phyloP scores from a whole-genome alignment of 139 green algal species.

The Chlamydomonas sp. region DNA sequence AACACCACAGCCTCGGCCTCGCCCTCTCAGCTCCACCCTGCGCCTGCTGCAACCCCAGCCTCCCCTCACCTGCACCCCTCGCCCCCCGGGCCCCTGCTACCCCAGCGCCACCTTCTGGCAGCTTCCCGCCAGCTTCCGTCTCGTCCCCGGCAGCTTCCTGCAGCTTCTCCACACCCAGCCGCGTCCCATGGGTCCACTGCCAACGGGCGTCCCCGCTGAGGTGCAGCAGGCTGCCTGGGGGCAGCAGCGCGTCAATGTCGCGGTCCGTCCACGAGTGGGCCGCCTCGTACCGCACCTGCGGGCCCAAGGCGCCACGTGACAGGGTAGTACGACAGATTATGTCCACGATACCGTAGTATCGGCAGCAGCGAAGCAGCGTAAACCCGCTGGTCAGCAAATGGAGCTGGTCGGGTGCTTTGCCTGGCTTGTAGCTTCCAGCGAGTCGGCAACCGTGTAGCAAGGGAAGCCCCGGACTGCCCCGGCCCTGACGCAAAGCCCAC shows the following conservation, averaged over 20 bases:
- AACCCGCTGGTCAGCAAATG: no score
- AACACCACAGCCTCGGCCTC: conserved; percentile 9
- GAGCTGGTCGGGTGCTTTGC: no score
- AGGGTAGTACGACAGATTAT: background rate
- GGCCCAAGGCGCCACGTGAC: background rate
- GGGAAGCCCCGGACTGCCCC: no score
- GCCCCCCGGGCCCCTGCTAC: background rate
- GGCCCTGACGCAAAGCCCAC: no score
- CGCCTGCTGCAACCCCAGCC: background rate
- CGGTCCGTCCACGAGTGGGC: conserved; percentile 23
- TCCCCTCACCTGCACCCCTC: background rate
- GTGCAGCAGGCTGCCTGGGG: conserved; percentile 16
- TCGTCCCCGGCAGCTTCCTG: background rate
- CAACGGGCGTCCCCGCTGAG: conserved; percentile 34
- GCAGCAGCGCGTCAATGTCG: conserved; percentile 38
- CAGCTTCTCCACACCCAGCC: conserved; percentile 28
- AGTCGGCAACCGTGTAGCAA: no score
- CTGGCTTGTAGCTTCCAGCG: no score
- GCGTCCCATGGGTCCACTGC: conserved; percentile 44
- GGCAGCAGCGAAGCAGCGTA: no score
- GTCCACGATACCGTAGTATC: background rate
- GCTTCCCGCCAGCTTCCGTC: background rate
- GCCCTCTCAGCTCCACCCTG: background rate
- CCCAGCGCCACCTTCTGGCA: background rate
- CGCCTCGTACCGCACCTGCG: background rate